These are phyloP conservation scores for Epichloe coenophiala DNA, from an alignment of 2,329 filamentous ascomycete genomes.

Conservation along the genomic window DNA sequence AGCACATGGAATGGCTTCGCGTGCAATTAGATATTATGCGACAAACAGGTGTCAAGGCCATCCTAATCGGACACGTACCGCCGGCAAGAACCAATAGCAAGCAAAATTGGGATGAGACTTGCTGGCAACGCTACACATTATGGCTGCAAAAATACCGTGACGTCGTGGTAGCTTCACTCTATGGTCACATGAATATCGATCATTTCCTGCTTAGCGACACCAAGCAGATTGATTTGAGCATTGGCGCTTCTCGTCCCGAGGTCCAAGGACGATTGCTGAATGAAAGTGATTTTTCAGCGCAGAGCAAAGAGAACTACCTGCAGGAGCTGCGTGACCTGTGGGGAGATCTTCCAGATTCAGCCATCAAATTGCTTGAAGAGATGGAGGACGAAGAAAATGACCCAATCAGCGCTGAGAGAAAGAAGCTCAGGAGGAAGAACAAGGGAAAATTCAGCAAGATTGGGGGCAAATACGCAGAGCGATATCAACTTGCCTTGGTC, in stretches of 20 bases:
- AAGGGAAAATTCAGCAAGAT: conserved; percentile 47
- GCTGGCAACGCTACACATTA: conserved; percentile 93
- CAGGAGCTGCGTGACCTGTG: conserved; percentile 65
- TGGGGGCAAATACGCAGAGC: conserved; percentile 70
- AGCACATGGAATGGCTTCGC: conserved; percentile 92
- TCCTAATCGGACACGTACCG: conserved; percentile 86
- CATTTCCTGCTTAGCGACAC: conserved; percentile 91
- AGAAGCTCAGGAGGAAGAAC: conserved; percentile 25
- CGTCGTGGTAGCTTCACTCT: conserved; percentile 65
- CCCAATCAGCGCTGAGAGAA: conserved; percentile 9
- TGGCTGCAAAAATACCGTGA: conserved; percentile 88
- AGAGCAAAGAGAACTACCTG: conserved; percentile 59
- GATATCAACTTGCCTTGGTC: conserved; percentile 70
- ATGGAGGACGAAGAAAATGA: conserved; percentile 6
- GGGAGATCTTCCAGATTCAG: conserved; percentile 54
- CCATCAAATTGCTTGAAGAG: conserved; percentile 10
- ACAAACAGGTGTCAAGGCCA: conserved; percentile 78
- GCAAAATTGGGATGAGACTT: conserved; percentile 86
- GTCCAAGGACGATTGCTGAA: conserved; percentile 18
- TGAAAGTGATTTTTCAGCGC: conserved; percentile 39
- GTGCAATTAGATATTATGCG: conserved; percentile 78
- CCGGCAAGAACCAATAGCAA: conserved; percentile 78
- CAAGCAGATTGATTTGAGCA: conserved; percentile 53
- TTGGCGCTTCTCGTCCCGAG: conserved; percentile 16
- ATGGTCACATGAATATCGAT: conserved; percentile 97